Evolutionary conservation across 306 rosid species (phyloP).

Genomic region (Casuarina glauca): DNA sequence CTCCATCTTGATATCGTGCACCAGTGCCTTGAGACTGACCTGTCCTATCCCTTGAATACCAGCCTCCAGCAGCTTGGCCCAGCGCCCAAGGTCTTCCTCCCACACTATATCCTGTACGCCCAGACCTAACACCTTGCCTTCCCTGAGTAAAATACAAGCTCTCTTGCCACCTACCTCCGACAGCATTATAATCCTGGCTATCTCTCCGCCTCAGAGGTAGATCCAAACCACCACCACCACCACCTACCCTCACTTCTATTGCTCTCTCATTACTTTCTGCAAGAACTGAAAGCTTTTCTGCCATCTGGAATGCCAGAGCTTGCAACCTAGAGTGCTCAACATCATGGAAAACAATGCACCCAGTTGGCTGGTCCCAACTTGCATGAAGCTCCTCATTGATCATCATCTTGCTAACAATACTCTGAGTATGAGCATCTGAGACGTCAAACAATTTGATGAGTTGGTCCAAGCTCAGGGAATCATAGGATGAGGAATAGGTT

Average conservation of each 20-base stretch:
- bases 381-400: constrained; percentile 90
- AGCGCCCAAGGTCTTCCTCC: constrained; percentile 48
- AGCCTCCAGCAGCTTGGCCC: constrained; percentile 47
- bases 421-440: constrained; percentile 52
- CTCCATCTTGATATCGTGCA: constrained; percentile 60
- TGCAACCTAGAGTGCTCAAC: constrained; percentile 67
- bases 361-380: constrained; percentile 64
- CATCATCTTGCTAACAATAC: constrained; percentile 92
- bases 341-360: constrained; percentile 56
- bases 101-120: constrained; percentile 62
- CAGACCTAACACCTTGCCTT: constrained; percentile 60
- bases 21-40: constrained; percentile 48
- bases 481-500: constrained; percentile 78
- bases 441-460: constrained; percentile 78
- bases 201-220: constrained; percentile 81
- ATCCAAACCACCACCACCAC: constrained; percentile 70
- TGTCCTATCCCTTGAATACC: constrained; percentile 52
- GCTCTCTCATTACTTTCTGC: constrained; percentile 95
- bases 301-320: constrained; percentile 77
- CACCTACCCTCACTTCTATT: constrained; percentile 73
- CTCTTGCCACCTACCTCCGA: constrained; percentile 87
- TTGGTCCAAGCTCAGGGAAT: constrained; percentile 71
- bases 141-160: constrained; percentile 51
- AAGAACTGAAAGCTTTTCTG: constrained; percentile 77
- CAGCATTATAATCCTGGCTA: constrained; percentile 67